Percentiles rank a stretch among this genome's conserved stretches.
Evolutionary conservation across 148 eudicot species (phyloP).

Genomic region (Spergularia marina): DNA sequence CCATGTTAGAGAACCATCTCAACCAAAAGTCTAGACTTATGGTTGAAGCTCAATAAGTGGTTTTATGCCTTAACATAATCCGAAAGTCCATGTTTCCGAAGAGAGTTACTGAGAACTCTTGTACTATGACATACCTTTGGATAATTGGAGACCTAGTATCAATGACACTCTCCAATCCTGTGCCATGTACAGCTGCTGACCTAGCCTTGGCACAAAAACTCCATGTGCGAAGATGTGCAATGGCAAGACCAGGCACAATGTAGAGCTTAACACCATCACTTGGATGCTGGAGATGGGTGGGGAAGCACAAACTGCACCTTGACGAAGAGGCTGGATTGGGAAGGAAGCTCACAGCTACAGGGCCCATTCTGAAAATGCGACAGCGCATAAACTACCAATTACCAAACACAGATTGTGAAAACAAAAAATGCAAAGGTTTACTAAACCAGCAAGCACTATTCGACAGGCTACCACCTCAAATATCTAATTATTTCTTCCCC

Average conservation of each 20-base stretch:
- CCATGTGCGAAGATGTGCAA: conserved; percentile 19
- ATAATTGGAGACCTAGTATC: conserved; percentile 30
- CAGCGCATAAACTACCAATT: neutral
- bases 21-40: no score
- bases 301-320: conserved; percentile 27
- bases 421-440: no score
- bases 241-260: conserved; percentile 23
- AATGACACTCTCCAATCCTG: conserved; percentile 22
- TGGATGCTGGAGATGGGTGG: conserved; percentile 21
- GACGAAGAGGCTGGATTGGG: conserved; percentile 25
- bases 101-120: neutral
- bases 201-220: conserved; percentile 34
- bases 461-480: neutral
- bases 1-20: no score
- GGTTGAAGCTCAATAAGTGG: no score
- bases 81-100: neutral
- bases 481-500: neutral
- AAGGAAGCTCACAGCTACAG: conserved; percentile 26
- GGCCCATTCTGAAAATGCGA: conserved; percentile 39
- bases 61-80: no score
- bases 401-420: conserved; percentile 1
- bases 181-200: conserved; percentile 30
- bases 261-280: conserved; percentile 30
- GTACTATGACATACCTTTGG: conserved; percentile 39
- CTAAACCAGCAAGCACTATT: no score